These are phyloP conservation scores for Fusarium haematococcum DNA, from an alignment of 2,329 filamentous ascomycete species.

Conservation along the genomic window DNA sequence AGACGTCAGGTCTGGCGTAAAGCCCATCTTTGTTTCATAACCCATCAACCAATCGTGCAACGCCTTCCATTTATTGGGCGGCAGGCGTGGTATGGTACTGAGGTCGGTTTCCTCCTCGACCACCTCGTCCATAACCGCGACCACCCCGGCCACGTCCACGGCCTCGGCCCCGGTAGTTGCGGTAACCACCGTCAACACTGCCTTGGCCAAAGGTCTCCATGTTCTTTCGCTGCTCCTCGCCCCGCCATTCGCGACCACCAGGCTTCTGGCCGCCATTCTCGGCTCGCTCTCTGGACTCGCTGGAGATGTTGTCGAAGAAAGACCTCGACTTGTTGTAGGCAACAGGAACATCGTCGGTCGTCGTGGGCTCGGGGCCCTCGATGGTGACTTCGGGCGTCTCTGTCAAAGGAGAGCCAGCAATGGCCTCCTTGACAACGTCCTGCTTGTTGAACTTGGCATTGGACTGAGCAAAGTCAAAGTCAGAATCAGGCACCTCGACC, in stretches of 20 bases:
- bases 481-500: slow-evolving; percentile 88
- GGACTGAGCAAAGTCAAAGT: slow-evolving; percentile 85
- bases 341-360: slow-evolving; percentile 57
- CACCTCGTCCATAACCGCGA: slow-evolving; percentile 54
- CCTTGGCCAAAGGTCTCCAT: slow-evolving; percentile 98
- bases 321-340: slow-evolving; percentile 89
- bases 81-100: slow-evolving; percentile 47
- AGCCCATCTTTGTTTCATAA: slow-evolving; percentile 6
- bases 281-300: slow-evolving; percentile 88
- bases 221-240: slow-evolving; percentile 93
- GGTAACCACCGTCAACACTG: slow-evolving; percentile 85
- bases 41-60: background rate
- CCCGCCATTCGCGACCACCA: slow-evolving; percentile 89
- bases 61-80: slow-evolving; percentile 40
- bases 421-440: slow-evolving; percentile 84
- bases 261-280: slow-evolving; percentile 75
- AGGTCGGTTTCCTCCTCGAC: slow-evolving; percentile 52
- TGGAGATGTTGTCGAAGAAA: slow-evolving; percentile 99
- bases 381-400: slow-evolving; percentile 59
- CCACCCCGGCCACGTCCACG: slow-evolving; percentile 74
- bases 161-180: slow-evolving; percentile 83
- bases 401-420: slow-evolving; percentile 76
- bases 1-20: slow-evolving; percentile 5
- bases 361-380: slow-evolving; percentile 54
- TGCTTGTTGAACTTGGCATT: slow-evolving; percentile 63